phyloP scores from a whole-genome alignment of 768 basidiomycete genomes.

The Asterophora parasitica region DNA sequence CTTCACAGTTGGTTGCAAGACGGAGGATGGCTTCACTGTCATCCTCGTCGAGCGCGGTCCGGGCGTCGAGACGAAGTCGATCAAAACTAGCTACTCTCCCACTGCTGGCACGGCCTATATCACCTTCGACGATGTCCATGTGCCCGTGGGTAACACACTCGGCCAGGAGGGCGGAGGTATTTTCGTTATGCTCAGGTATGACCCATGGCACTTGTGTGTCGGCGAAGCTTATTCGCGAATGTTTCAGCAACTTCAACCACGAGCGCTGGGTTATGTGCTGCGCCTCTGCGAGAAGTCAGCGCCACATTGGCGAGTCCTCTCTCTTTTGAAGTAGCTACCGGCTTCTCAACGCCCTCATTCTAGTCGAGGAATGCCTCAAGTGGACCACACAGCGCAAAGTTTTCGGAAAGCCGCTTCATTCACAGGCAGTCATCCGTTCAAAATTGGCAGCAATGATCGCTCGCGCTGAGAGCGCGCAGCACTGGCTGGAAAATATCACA shows the following conservation, averaged over 20 bases:
- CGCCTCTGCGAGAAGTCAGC: constrained; percentile 19
- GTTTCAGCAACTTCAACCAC: constrained; percentile 81
- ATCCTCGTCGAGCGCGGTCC: constrained; percentile 28
- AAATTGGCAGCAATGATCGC: constrained; percentile 91
- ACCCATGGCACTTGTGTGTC: neutral
- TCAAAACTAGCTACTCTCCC: constrained; percentile 66
- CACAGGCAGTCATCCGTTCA: constrained; percentile 81
- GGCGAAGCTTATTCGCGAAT: neutral
- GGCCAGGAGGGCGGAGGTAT: constrained; percentile 35
- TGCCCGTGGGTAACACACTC: constrained; percentile 84
- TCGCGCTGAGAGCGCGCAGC: constrained; percentile 56
- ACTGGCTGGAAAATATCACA: constrained; percentile 84
- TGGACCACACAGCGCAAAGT: constrained; percentile 89
- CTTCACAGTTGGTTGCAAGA: constrained; percentile 73
- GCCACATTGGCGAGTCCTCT: constrained; percentile 14
- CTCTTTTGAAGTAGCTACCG: neutral
- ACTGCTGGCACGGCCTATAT: constrained; percentile 85
- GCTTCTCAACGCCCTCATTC: neutral
- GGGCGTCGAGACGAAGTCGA: constrained; percentile 73
- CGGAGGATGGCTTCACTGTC: constrained; percentile 49
- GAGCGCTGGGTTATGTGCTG: constrained; percentile 81
- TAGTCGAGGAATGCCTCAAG: constrained; percentile 85
- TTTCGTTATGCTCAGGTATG: constrained; percentile 27
- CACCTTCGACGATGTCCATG: constrained; percentile 79
- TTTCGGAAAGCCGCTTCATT: constrained; percentile 82